Evolutionary conservation across 164 flowering plant genomes (phyloP).

Genomic region (Kingdonia uniflora): DNA sequence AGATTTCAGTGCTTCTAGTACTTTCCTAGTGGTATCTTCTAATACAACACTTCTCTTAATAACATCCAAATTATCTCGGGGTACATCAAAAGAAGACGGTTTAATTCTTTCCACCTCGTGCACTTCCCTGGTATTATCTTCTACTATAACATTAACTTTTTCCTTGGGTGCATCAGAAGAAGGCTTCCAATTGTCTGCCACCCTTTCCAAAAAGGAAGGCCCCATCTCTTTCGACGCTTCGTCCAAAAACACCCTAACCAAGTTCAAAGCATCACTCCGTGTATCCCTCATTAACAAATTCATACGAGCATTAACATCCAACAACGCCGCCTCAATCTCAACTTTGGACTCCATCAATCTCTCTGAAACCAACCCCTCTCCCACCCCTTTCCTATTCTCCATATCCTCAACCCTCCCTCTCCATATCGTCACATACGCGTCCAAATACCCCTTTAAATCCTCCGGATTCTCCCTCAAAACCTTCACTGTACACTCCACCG

Average conservation of each 20-base stretch:
- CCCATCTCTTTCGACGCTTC: slow-evolving; percentile 44
- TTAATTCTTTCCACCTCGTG: not conserved
- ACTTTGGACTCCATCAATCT: slow-evolving; percentile 24
- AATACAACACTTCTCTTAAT: slow-evolving; percentile 14
- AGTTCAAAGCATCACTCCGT: slow-evolving; percentile 23
- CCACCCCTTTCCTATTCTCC: slow-evolving; percentile 20
- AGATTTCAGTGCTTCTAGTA: slow-evolving; percentile 33
- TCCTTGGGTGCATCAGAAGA: too few species aligned
- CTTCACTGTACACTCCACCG: slow-evolving; percentile 41
- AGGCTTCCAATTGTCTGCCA: slow-evolving; percentile 6
- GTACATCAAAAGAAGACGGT: not conserved
- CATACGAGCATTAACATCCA: slow-evolving; percentile 18
- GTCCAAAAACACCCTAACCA: slow-evolving; percentile 25
- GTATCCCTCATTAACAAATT: slow-evolving; percentile 20
- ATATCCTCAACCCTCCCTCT: slow-evolving; percentile 25
- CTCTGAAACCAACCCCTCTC: slow-evolving; percentile 27
- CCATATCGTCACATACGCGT: slow-evolving; percentile 52
- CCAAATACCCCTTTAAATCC: slow-evolving; percentile 19
- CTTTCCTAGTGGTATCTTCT: slow-evolving; percentile 28
- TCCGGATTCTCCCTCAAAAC: slow-evolving; percentile 16
- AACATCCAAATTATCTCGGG: not conserved
- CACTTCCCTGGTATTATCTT: too few species aligned
- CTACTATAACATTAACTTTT: too few species aligned
- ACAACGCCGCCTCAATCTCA: slow-evolving; percentile 38
- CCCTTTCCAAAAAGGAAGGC: slow-evolving; percentile 42